Evolutionary conservation across 1,139 yeast species (phyloP).

Genomic region (Yarrowia galli): DNA sequence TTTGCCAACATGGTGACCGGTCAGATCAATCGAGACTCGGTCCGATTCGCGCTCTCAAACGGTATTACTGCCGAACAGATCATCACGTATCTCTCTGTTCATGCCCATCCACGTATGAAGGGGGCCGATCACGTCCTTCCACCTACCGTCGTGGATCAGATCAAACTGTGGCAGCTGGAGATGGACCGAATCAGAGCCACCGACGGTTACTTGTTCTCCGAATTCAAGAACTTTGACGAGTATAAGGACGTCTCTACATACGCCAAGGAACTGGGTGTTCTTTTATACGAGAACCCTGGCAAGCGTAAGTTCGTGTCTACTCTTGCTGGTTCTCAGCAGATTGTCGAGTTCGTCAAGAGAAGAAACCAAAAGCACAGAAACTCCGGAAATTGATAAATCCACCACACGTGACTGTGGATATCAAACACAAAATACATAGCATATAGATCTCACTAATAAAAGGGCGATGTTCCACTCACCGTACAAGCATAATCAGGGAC

Average conservation of each 20-base stretch:
- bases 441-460: background rate
- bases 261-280: slow-evolving; percentile 89
- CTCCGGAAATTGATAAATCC: background rate
- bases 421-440: background rate
- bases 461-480: no score
- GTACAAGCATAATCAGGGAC: no score
- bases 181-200: slow-evolving; percentile 88
- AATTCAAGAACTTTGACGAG: slow-evolving; percentile 79
- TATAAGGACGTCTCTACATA: slow-evolving; percentile 74
- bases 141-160: slow-evolving; percentile 95
- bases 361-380: slow-evolving; percentile 9
- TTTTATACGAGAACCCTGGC: slow-evolving; percentile 80
- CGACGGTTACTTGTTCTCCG: slow-evolving; percentile 88
- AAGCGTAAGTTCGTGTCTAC: slow-evolving; percentile 78
- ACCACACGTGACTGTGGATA: no score
- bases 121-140: slow-evolving; percentile 62
- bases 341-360: slow-evolving; percentile 77
- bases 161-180: slow-evolving; percentile 94
- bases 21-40: slow-evolving; percentile 89
- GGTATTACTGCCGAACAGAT: slow-evolving; percentile 97
- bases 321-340: slow-evolving; percentile 85
- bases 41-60: slow-evolving; percentile 78
- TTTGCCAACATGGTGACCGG: slow-evolving; percentile 95
- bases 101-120: slow-evolving; percentile 94
- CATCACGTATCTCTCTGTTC: slow-evolving; percentile 84